Evolutionary conservation across 371 early-diverging fungal genomes (phyloP), one percentile per base, ranked within the genome.

Genomic region (Rhizomucor miehei): DNA sequence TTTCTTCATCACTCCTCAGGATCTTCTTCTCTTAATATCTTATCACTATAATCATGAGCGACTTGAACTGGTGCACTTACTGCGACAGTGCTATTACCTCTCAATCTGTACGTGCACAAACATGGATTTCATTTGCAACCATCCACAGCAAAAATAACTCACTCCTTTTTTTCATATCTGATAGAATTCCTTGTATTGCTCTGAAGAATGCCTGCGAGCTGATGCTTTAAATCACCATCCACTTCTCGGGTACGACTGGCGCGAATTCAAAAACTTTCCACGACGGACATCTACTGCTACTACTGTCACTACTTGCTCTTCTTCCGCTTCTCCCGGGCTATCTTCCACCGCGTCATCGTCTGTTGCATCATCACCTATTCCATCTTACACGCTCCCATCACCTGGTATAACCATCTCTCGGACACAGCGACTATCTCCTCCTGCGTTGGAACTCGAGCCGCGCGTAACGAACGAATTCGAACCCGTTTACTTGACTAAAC

Each of bases 101-200:
- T 41, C 41, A 41, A 41, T 41, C 41, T 12, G 41, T 41, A 41
- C 6, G 41, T 41, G 8, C 29, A 8, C 29, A 29, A 3, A 8
- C 5, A 29, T 29, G 29, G 29, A 29, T 41, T 16, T 41, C 41
- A 41, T 41, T 14, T 16, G 14, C 41, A 41, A 19, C 19, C 19
- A n/a, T n/a, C n/a, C n/a, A 41, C 41, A 14, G 41, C 16, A 41
- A 41, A 41, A 19, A 19, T 29, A 29, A 29, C 29, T 29, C 29
- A 45, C 20, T 17, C 45, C 20, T 24, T 12, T 29, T 13, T 14
- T 6, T 8, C 17, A 14, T 34, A 41, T 48, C 35, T 19, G 40
- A 39, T 52, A 60, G 66, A 65, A 65, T 44, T 60, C 66, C 17
- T 57, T 65, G 23, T 65, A 65, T 39, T 65, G 66, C 51, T 57